These are phyloP conservation scores for Termitomyces sp. DNA, from an alignment of 1,284 basidiomycete species.

Conservation along the genomic window DNA sequence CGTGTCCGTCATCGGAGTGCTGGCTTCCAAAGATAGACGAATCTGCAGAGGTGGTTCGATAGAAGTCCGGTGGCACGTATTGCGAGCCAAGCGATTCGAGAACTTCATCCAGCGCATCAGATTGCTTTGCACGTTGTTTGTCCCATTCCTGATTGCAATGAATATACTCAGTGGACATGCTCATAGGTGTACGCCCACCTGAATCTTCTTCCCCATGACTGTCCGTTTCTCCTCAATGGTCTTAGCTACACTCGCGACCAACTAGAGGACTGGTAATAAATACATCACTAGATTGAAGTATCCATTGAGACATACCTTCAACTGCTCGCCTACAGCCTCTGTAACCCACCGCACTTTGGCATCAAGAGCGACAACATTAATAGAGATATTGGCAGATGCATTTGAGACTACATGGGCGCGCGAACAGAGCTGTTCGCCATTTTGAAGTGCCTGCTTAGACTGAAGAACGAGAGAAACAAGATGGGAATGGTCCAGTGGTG, in stretches of 20 bases:
- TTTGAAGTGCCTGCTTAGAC: conserved; percentile 74
- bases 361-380: conserved; percentile 70
- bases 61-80: conserved; percentile 70
- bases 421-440: conserved; percentile 68
- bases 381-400: conserved; percentile 53
- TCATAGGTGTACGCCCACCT: conserved; percentile 35
- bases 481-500: conserved; percentile 30
- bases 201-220: conserved; percentile 51
- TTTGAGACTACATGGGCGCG: conserved; percentile 55
- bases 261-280: conserved; percentile 32
- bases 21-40: conserved; percentile 75
- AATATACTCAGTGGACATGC: neutral
- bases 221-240: conserved; percentile 65
- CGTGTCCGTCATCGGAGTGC: conserved; percentile 44
- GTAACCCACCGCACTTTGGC: conserved; percentile 73
- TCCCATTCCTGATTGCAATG: conserved; percentile 60
- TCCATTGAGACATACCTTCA: conserved; percentile 44
- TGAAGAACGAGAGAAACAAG: conserved; percentile 71
- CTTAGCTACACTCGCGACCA: conserved; percentile 67
- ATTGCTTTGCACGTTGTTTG: conserved; percentile 47
- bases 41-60: conserved; percentile 51
- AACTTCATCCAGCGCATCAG: conserved; percentile 56
- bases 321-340: conserved; percentile 66
- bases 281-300: conserved; percentile 1
- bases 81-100: conserved; percentile 68